These are phyloP conservation scores for Populus tomentosa DNA, from an alignment of 441 rosid genomes.

Conservation along the genomic window DNA sequence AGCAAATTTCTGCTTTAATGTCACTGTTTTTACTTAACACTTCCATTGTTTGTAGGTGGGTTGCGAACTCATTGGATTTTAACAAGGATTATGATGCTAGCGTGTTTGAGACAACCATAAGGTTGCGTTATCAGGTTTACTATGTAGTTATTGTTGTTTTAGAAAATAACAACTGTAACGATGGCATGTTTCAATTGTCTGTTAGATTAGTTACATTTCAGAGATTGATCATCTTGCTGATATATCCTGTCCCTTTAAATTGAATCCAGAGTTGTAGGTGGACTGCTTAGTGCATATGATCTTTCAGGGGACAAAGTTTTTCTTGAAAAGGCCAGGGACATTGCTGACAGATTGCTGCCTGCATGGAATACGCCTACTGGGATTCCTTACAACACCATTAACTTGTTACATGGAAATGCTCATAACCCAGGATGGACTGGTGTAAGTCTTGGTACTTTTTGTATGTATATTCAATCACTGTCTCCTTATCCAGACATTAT, in stretches of 20 bases:
- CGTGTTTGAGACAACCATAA: constrained; percentile 99
- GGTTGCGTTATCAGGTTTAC: constrained; percentile 87
- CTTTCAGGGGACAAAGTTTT: constrained; percentile 85
- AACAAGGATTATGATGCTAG: constrained; percentile 92
- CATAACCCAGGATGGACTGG: constrained; percentile 51
- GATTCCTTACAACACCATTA: constrained; percentile 83
- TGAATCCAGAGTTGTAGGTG: constrained; percentile 89
- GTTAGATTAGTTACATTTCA: neutral
- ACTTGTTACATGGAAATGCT: constrained; percentile 78
- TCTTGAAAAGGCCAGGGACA: constrained; percentile 89
- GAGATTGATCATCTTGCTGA: neutral
- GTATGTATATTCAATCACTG: too few relatives aligned
- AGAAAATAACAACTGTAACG: neutral
- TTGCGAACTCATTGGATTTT: constrained; percentile 81
- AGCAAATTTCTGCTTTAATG: too few relatives aligned
- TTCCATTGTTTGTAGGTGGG: constrained; percentile 37
- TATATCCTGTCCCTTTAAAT: neutral
- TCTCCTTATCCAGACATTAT: too few relatives aligned
- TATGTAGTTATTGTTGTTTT: constrained; percentile 21
- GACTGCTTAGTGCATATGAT: constrained; percentile 96
- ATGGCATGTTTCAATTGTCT: neutral
- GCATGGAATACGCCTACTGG: constrained; percentile 89
- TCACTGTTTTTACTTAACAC: too few relatives aligned
- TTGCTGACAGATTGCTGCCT: constrained; percentile 93
- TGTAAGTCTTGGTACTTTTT: neutral